Conservation (phyloP, 2,329 filamentous ascomycete species). For the Arthrobotrys conoides region DNA sequence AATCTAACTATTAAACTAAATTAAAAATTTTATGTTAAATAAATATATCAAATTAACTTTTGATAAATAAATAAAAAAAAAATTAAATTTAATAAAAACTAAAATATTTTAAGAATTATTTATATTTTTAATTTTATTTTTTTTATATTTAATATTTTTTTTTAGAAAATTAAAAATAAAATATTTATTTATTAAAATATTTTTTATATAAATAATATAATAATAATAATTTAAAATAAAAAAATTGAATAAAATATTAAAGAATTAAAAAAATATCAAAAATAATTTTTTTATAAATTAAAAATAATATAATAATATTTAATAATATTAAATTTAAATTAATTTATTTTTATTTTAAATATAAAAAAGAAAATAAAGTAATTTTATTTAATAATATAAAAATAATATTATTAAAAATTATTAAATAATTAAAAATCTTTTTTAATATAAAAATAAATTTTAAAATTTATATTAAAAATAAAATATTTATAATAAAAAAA, state of each 20-base stretch:
- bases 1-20: too few relatives aligned
- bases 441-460: background rate
- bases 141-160: too few relatives aligned
- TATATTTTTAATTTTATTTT: too few relatives aligned
- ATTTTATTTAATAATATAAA: constrained; percentile 2
- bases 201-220: background rate
- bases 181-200: too few relatives aligned
- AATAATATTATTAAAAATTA: background rate
- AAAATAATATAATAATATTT: background rate
- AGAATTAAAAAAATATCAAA: too few relatives aligned
- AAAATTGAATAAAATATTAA: background rate
- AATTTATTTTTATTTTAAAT: constrained; percentile 3
- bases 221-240: background rate
- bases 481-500: background rate
- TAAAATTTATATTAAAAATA: background rate
- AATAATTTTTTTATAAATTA: background rate
- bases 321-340: constrained; percentile 2
- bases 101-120: too few relatives aligned
- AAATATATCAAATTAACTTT: too few relatives aligned
- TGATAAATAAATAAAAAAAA: too few relatives aligned
- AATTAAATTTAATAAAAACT: too few relatives aligned
- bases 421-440: too few relatives aligned
- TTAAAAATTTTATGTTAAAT: too few relatives aligned
- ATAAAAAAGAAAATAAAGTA: background rate
- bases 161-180: too few relatives aligned